Evolutionary conservation across 2,329 filamentous ascomycete species (phyloP).

Genomic region (Exophiala calicioides): DNA sequence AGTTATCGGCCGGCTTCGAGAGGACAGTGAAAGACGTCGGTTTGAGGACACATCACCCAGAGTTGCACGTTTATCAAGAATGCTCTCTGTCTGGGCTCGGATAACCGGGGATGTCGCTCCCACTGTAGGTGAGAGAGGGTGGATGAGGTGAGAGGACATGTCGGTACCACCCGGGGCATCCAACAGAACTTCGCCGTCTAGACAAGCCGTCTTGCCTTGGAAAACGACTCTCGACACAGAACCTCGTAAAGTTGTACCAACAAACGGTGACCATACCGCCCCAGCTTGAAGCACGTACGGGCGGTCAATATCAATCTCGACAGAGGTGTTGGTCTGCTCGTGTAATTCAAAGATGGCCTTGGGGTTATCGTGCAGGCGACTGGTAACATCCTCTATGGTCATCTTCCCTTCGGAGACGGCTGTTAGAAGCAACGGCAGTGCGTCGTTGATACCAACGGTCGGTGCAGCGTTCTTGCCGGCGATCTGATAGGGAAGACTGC

Average conservation of each 20-base stretch:
- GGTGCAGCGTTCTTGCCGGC: constrained; percentile 61
- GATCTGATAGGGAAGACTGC: constrained; percentile 75
- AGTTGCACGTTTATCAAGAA: constrained; percentile 36
- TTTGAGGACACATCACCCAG: constrained; percentile 14
- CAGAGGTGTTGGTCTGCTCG: constrained; percentile 70
- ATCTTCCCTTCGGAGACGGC: constrained; percentile 73
- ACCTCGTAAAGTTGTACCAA: constrained; percentile 67
- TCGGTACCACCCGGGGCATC: constrained; percentile 66
- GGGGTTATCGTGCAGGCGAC: constrained; percentile 73
- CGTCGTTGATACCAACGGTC: constrained; percentile 69
- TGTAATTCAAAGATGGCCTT: constrained; percentile 81
- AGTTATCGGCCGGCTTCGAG: constrained; percentile 25
- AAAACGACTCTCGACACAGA: constrained; percentile 75
- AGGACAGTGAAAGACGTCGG: constrained; percentile 29
- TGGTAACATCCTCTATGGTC: constrained; percentile 71
- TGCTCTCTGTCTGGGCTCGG: constrained; percentile 39
- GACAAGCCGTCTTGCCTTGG: constrained; percentile 70
- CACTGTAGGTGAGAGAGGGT: constrained; percentile 58
- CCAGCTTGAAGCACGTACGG: constrained; percentile 60
- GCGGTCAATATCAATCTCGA: constrained; percentile 76
- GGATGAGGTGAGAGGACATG: constrained; percentile 66
- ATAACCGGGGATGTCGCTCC: constrained; percentile 45
- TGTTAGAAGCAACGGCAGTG: constrained; percentile 72
- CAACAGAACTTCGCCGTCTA: constrained; percentile 66
- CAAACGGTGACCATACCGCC: constrained; percentile 69